Percentiles rank a stretch among this genome's conserved stretches.
These are phyloP conservation scores for Globisporangium abappressorium DNA, from an alignment of 352 stramenopile species.

Conservation along the genomic window DNA sequence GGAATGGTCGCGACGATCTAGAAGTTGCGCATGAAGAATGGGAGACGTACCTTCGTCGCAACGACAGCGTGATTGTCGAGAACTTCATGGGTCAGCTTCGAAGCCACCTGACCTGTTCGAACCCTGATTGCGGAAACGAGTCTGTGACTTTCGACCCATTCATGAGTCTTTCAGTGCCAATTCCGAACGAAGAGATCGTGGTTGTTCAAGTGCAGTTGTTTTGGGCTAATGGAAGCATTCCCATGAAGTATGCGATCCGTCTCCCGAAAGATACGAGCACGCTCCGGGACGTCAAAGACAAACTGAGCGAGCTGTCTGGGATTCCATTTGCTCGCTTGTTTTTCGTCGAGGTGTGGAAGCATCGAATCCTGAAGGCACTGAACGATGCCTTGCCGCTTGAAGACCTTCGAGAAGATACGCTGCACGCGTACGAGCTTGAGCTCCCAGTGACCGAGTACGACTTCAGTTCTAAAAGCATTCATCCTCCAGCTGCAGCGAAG, in stretches of 20 bases:
- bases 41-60: slow-evolving; percentile 84
- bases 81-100: slow-evolving; percentile 89
- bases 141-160: slow-evolving; percentile 90
- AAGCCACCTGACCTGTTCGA: slow-evolving; percentile 83
- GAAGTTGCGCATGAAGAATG: slow-evolving; percentile 79
- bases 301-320: slow-evolving; percentile 46
- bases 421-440: slow-evolving; percentile 91
- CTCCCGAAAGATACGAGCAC: slow-evolving; percentile 48
- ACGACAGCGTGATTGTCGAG: slow-evolving; percentile 91
- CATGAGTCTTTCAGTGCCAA: slow-evolving; percentile 87
- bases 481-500: slow-evolving; percentile 26
- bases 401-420: slow-evolving; percentile 39
- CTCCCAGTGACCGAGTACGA: slow-evolving; percentile 57
- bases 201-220: slow-evolving; percentile 66
- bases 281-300: slow-evolving; percentile 57
- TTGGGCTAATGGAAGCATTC: slow-evolving; percentile 66
- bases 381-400: slow-evolving; percentile 42
- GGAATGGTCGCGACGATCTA: slow-evolving; percentile 59
- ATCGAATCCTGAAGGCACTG: slow-evolving; percentile 62
- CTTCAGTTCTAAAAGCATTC: slow-evolving; percentile 61
- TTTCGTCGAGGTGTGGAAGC: slow-evolving; percentile 71
- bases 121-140: slow-evolving; percentile 68
- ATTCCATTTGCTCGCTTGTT: slow-evolving; percentile 52
- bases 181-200: slow-evolving; percentile 66
- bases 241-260: slow-evolving; percentile 68